Evolutionary conservation across 2,329 filamentous ascomycete genomes (phyloP), one percentile per base, ranked within the genome.

Genomic region (Hymenoscyphus infarciens): DNA sequence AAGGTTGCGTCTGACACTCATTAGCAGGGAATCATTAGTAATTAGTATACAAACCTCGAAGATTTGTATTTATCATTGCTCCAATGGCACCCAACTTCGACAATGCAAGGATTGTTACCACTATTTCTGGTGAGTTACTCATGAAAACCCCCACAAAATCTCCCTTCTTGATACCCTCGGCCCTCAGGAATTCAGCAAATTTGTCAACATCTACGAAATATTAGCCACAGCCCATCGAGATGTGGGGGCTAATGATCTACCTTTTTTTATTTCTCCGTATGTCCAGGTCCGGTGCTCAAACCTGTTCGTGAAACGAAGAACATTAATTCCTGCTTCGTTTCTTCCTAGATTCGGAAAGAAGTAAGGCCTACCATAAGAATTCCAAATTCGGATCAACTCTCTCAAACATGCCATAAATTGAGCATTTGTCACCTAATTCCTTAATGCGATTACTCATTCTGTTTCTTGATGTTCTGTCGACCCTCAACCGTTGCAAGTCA

Each of bases 121-220:
- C 74, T 77, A 81, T 80, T 65, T 81, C 80, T 0, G 78, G 79
- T 0, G 78, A 81, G 64, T 82, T 82, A 13, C 74, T 78, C 56
- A 75, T 79, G 69, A 80, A 82, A 1, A 81, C 74, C 4, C 75
- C 78, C 16, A 82, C 75, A 54, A 75, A 76, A 63, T 81, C 78
- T 1, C 76, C 76, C 0, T 73, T 60, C 31, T 70, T 68, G 15
- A 81, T 68, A 10, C 73, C 76, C 58, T 75, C 72, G 4, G 66
- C 67, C 58, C 76, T 73, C 29, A 81, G 69, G 29, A 78, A 70
- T 15, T 75, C 74, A n/a, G 79, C 78, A 61, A 81, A 71, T 56
- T 75, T 74, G 63, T 79, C 75, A 57, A 77, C 77, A 66, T 79
- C 78, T 79, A 64, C 19, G 64, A 56, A 67, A 60, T 35, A 33